A percentile compares a stretch with the other conserved stretches of the same genome.
These are phyloP conservation scores for Styphnolobium japonicum DNA, from an alignment of 306 rosid species.

Conservation along the genomic window DNA sequence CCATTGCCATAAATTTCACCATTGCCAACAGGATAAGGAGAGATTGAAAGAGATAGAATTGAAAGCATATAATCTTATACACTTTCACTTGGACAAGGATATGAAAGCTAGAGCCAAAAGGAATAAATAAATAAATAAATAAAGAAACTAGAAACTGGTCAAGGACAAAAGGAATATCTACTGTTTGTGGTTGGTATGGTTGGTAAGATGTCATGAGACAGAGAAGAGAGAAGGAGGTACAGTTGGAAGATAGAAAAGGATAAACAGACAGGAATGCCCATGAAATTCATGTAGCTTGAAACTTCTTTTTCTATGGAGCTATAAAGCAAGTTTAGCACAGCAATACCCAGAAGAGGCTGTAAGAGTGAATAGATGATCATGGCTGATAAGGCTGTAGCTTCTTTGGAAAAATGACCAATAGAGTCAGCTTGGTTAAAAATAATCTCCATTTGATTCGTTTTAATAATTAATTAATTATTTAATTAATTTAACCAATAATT, in stretches of 20 bases:
- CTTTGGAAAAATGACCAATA: no score
- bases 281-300: neutral
- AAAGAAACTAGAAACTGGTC: neutral
- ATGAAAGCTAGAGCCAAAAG: conserved; percentile 4
- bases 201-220: no score
- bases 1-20: conserved; percentile 5
- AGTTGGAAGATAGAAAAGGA: neutral
- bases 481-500: no score
- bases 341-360: neutral
- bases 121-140: neutral
- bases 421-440: no score
- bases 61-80: neutral
- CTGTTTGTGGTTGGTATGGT: neutral
- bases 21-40: neutral
- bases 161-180: conserved; percentile 9
- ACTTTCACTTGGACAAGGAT: neutral
- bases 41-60: neutral
- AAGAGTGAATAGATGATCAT: conserved; percentile 5
- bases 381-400: neutral
- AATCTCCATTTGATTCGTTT: no score
- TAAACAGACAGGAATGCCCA: neutral
- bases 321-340: neutral
- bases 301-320: neutral
- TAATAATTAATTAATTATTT: no score
- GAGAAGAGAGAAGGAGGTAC: neutral